phyloP scores from a whole-genome alignment of 176 grass and related monocot species.

The Oryza meyeriana region DNA sequence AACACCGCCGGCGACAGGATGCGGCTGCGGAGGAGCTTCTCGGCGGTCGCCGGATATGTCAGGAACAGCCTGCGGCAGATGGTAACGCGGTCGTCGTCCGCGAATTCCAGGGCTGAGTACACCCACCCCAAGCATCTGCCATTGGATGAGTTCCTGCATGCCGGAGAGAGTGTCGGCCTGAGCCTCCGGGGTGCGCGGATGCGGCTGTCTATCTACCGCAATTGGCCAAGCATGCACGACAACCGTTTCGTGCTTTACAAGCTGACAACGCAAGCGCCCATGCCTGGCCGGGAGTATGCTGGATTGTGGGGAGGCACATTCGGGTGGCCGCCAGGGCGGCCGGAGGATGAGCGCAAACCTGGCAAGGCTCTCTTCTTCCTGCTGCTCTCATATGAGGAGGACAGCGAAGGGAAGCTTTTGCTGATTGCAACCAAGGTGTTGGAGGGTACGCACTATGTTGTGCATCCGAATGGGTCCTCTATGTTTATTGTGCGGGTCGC shows the following conservation, averaged over 20 bases:
- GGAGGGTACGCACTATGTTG: constrained; percentile 83
- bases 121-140: constrained; percentile 51
- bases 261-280: constrained; percentile 41
- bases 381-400: constrained; percentile 75
- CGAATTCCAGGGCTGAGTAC: constrained; percentile 30
- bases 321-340: constrained; percentile 64
- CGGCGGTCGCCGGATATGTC: constrained; percentile 47
- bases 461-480: constrained; percentile 81
- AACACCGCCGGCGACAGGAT: constrained; percentile 14
- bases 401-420: constrained; percentile 42
- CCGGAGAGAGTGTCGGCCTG: constrained; percentile 38
- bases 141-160: constrained; percentile 49
- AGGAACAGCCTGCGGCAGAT: constrained; percentile 67
- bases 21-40: constrained; percentile 46
- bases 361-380: constrained; percentile 81
- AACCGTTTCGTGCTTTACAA: constrained; percentile 82
- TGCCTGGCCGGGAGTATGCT: constrained; percentile 48
- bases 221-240: constrained; percentile 85
- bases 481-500: constrained; percentile 63
- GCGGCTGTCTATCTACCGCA: constrained; percentile 53
- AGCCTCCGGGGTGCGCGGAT: constrained; percentile 50
- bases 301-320: constrained; percentile 93
- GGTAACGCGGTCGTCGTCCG: constrained; percentile 41
- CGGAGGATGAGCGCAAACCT: constrained; percentile 48
- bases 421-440: constrained; percentile 84